Evolutionary conservation across 192 early-diverging fungal genomes (phyloP).

Genomic region (Backusella macrospora): DNA sequence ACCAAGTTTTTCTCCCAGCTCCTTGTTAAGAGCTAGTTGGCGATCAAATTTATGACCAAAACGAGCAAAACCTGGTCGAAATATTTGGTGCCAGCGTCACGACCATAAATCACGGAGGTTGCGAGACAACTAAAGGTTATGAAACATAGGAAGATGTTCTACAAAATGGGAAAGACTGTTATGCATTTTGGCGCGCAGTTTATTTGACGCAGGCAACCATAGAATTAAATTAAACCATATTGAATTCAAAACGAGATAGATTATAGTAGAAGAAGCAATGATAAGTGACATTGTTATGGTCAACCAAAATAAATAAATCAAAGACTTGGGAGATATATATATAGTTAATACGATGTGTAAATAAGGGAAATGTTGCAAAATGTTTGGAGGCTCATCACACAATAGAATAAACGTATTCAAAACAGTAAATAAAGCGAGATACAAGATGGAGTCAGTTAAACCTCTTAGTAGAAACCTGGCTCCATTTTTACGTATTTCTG

Average conservation of each 20-base stretch:
- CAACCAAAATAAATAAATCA: conserved; percentile 6
- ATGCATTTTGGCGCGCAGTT: neutral
- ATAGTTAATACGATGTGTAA: neutral
- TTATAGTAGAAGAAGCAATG: neutral
- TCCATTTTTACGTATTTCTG: conserved; percentile 4
- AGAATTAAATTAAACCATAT: neutral
- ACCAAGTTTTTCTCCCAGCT: neutral
- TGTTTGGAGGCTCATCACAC: neutral
- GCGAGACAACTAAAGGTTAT: conserved; percentile 23
- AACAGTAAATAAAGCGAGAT: neutral
- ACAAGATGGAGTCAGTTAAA: neutral
- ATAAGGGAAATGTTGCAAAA: neutral
- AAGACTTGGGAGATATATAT: neutral
- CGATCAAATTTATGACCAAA: neutral
- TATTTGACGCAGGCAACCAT: neutral
- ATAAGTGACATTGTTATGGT: neutral
- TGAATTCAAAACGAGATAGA: neutral
- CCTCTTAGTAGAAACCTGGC: neutral
- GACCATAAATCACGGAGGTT: conserved; percentile 25
- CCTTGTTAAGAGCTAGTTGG: neutral
- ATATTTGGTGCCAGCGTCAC: conserved; percentile 33
- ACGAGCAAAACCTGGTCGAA: conserved; percentile 25
- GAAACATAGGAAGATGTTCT: conserved; percentile 23
- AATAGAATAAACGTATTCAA: conserved; percentile 7
- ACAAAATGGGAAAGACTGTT: conserved; percentile 1